Base-by-base conservation (phyloP, 345 rosid genomes). In the Eucalyptus regnans region DNA sequence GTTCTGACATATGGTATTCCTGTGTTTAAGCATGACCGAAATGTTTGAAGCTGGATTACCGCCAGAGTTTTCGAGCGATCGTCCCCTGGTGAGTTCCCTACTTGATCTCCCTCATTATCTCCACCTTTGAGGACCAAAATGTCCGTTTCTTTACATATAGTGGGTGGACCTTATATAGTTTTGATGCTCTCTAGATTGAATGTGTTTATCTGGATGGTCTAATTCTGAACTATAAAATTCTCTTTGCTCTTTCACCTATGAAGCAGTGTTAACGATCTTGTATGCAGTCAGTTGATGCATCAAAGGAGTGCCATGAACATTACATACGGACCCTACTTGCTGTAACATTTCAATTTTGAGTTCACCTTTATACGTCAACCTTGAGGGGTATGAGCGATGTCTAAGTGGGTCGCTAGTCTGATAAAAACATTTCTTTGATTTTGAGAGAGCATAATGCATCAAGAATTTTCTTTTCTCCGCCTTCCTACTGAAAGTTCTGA, bases 41-140 rank as follows among this genome's bases (percentile, higher is more conserved):
- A 68, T 68, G 80, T 68, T 68, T 86, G 54, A 52, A 25, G 4
- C 13, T 50, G 87, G 64, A 62, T 37, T 29, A n/a, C 92, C 95
- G 87, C 98, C 98, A 80, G 98, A 97, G 92, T 96, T 97, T 92
- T 97, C 98, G 99, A 94, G 98, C 88, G 98, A 97, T 90, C 96
- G 52, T 20, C 94, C 96, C 87, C 88, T 93, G 89, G 97, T 97
- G 91, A 95, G 98, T 94, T 90, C 48, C 49, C 25, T 10, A 29
- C 16, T 54, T 58, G 76, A 43, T 49, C 68, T n/a, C 44, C 54
- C 86, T 83, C 31, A n/a, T 50, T 68, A 27, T 90, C 51, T 81
- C 43, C n/a, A 50, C 51, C 58, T 31, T 44, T 58, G 54, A 80
- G 68, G 5, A 83, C 44, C 81, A 33, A 68, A 68, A 66, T 43